phyloP scores from a whole-genome alignment of 2,329 filamentous ascomycete genomes.

The Alternaria alternata region DNA sequence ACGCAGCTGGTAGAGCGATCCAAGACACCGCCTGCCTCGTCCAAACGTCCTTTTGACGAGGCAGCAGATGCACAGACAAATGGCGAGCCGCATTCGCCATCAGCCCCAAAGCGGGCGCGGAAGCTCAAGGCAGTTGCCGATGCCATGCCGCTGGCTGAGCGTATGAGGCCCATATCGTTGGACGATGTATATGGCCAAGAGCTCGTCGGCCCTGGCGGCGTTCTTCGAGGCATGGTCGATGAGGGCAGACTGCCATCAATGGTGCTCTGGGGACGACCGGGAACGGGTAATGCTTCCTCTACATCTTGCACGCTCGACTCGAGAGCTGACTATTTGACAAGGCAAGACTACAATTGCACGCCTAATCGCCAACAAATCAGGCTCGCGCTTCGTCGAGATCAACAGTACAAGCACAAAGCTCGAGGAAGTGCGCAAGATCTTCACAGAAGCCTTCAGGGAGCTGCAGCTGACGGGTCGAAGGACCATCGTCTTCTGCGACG shows the following conservation, averaged over 20 bases:
- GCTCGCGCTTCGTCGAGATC: constrained; percentile 85
- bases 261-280: constrained; percentile 88
- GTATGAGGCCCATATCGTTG: constrained; percentile 85
- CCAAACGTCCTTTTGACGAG: constrained; percentile 39
- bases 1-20: constrained; percentile 26
- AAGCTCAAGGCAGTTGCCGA: constrained; percentile 66
- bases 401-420: constrained; percentile 91
- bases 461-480: constrained; percentile 81
- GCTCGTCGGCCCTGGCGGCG: constrained; percentile 82
- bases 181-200: constrained; percentile 93
- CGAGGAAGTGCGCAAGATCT: constrained; percentile 90
- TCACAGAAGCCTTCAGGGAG: constrained; percentile 83
- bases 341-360: constrained; percentile 93
- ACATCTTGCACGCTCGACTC: neutral
- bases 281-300: constrained; percentile 57
- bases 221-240: constrained; percentile 86
- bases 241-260: constrained; percentile 88
- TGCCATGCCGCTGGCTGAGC: constrained; percentile 86
- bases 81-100: constrained; percentile 46
- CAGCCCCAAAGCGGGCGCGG: constrained; percentile 65
- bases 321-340: neutral
- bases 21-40: constrained; percentile 37
- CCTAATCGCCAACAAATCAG: constrained; percentile 83
- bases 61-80: constrained; percentile 21
- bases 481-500: constrained; percentile 97